Conservation (phyloP, 2,329 filamentous ascomycete species). For the Alternaria atra region DNA sequence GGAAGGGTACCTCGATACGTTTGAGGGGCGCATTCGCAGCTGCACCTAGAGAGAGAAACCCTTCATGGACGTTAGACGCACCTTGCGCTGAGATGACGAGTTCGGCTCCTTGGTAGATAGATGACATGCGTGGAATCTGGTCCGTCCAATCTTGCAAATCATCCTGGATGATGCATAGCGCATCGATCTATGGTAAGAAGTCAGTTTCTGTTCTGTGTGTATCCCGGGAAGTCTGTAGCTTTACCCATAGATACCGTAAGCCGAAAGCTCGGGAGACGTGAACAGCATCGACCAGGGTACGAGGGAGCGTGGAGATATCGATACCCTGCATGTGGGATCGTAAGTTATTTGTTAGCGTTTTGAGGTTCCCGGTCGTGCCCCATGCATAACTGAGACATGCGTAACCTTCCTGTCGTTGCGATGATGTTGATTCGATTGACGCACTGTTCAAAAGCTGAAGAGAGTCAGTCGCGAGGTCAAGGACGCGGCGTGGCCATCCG, state of each 20-base stretch:
- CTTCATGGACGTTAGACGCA: background rate
- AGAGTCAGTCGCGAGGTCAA: background rate
- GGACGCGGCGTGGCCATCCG: constrained; percentile 3
- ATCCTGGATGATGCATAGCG: constrained; percentile 7
- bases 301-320: background rate
- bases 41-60: background rate
- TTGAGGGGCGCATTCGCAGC: background rate
- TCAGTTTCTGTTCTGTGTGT: background rate
- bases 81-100: constrained; percentile 5
- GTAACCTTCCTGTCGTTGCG: background rate
- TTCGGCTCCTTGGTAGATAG: constrained; percentile 2
- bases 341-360: background rate
- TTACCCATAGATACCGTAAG: constrained; percentile 5
- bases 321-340: background rate
- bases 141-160: background rate
- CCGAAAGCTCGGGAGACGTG: background rate
- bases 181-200: background rate
- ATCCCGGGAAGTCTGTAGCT: background rate
- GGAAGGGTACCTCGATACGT: background rate
- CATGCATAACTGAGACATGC: constrained; percentile 10
- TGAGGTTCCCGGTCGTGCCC: background rate
- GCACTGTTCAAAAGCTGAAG: background rate
- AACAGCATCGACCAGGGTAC: background rate
- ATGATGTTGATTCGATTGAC: background rate
- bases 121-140: constrained; percentile 3